Evolutionary conservation across 2,329 filamentous ascomycete genomes (phyloP), one percentile per base, ranked within the genome.

Genomic region (Thelonectria blattea): DNA sequence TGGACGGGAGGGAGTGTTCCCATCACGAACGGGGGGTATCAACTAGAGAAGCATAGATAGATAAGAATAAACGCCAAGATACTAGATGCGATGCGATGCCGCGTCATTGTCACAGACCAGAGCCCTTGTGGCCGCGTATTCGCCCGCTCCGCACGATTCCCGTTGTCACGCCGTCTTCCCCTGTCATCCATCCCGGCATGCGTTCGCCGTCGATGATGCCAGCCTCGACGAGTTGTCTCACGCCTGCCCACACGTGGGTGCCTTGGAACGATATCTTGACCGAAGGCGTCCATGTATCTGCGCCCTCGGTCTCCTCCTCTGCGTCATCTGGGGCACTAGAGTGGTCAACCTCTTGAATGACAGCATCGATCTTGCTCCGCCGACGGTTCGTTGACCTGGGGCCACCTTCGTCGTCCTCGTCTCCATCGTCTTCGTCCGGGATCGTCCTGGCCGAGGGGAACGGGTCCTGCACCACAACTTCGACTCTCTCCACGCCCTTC

Each of bases 181-280:
- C 93, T 1, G 92, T 95, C 88, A 96, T 89, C 92, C 92, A 96
- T 0, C 90, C 90, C 0, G 93, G 92, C 90, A 96, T 93, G 56
- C 81, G 85, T 69, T 88, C 84, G 1, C 91, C 89, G 71, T 96
- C 87, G 24, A 96, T 80, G 52, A 91, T 82, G 0, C 91, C 92
- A 15, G 85, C 78, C 74, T 96, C 92, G 0, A 94, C 90, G 32
- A 96, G 81, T 70, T 90, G 87, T 49, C 91, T 84, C 22, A 96
- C 82, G 0, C 93, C 93, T 0, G 89, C 88, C 76, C 96, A 94
- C 3, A 96, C 88, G 72, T 96, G 91, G 1, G 83, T 75, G 0
- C 93, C 93, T 41, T 88, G 84, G 63, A 97, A 91, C 0, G 86
- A 88, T 10, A 96, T 75, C 18, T 84, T 83, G 17, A 91, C 59